phyloP scores from a whole-genome alignment of 768 basidiomycete species.

The Mycena filopes region DNA sequence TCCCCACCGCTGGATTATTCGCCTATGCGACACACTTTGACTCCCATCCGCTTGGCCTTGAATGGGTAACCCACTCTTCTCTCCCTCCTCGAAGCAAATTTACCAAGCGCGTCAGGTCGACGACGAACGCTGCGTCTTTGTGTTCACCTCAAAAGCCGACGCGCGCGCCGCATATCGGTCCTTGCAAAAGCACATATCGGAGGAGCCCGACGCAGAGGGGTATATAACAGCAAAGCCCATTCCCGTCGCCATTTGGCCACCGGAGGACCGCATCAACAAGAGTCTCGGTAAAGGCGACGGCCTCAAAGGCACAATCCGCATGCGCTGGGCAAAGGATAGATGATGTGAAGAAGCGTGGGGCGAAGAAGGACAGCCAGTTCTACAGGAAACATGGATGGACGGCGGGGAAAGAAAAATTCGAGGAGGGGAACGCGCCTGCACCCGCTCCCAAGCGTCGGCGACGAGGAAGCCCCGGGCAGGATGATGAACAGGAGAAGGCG shows the following conservation, averaged over 20 bases:
- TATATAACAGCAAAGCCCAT: constrained; percentile 74
- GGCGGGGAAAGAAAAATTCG: constrained; percentile 70
- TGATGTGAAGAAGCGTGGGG: constrained; percentile 84
- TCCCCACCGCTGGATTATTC: constrained; percentile 82
- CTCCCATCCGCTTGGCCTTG: constrained; percentile 76
- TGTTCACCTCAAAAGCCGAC: constrained; percentile 67
- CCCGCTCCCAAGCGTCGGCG: constrained; percentile 48
- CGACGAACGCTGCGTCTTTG: constrained; percentile 83
- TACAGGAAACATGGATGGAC: constrained; percentile 77
- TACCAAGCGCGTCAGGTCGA: constrained; percentile 53
- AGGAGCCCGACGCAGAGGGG: constrained; percentile 66
- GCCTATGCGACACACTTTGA: constrained; percentile 86
- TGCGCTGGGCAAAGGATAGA: constrained; percentile 81
- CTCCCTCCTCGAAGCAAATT: not conserved
- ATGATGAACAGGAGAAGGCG: constrained; percentile 49
- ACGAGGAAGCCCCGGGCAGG: constrained; percentile 47
- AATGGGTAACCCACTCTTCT: constrained; percentile 62
- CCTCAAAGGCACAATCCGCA: constrained; percentile 69
- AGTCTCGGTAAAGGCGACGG: constrained; percentile 78
- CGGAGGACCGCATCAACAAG: constrained; percentile 79
- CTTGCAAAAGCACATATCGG: constrained; percentile 62
- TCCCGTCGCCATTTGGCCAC: constrained; percentile 81
- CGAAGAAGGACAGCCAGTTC: constrained; percentile 78
- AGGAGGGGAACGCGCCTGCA: constrained; percentile 39
- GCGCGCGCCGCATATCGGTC: constrained; percentile 63